Percentiles rank a stretch among this genome's conserved stretches.
Conservation (phyloP, 192 early-diverging fungal genomes). For the Coemansia sp. region DNA sequence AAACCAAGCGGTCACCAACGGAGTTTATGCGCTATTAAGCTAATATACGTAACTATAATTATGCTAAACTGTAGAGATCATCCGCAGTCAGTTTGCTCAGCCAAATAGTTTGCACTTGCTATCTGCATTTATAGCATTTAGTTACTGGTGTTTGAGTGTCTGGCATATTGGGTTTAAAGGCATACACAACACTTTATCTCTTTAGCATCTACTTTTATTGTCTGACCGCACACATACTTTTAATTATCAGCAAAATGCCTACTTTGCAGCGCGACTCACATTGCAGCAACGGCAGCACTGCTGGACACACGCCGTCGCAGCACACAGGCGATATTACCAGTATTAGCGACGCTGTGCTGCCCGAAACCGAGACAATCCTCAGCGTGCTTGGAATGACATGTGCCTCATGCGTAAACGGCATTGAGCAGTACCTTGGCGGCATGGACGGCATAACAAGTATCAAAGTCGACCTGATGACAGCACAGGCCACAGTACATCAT, state of each 20-base stretch:
- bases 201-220: too few relatives aligned
- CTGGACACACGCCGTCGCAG: constrained; percentile 15
- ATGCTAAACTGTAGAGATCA: neutral
- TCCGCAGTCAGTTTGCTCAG: neutral
- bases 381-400: constrained; percentile 84
- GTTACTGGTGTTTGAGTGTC: neutral
- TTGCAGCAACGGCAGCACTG: constrained; percentile 21
- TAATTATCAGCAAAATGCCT: neutral
- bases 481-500: constrained; percentile 61
- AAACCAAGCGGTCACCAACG: neutral
- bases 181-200: neutral
- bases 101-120: neutral
- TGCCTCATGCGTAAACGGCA: constrained; percentile 73
- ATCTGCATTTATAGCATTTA: neutral
- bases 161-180: neutral
- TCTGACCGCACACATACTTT: too few relatives aligned
- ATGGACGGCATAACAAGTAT: constrained; percentile 57
- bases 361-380: constrained; percentile 49
- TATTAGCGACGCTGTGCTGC: constrained; percentile 20
- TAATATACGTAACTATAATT: neutral
- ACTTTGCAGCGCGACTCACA: neutral
- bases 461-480: constrained; percentile 64
- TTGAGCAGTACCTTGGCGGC: constrained; percentile 53
- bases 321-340: neutral
- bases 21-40: neutral